These are phyloP conservation scores for Fusarium ramigenum DNA, from an alignment of 2,329 filamentous ascomycete species.

Conservation along the genomic window DNA sequence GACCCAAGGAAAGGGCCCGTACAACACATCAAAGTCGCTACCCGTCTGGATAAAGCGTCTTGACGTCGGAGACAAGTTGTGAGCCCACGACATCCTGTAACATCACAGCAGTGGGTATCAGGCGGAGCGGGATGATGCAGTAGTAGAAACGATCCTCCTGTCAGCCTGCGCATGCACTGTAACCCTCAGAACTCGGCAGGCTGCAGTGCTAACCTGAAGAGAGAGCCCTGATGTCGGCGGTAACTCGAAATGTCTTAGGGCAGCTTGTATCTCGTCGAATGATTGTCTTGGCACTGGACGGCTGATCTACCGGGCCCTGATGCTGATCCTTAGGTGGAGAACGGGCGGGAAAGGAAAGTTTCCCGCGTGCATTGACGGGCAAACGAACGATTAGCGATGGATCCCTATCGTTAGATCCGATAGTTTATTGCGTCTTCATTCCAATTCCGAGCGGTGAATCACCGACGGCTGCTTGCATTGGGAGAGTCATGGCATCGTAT, in stretches of 20 bases:
- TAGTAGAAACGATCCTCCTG: conserved; percentile 18
- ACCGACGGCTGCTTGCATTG: conserved; percentile 27
- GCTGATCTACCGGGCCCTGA: conserved; percentile 1
- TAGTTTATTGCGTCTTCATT: not conserved
- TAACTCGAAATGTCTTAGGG: not conserved
- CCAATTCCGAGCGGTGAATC: not conserved
- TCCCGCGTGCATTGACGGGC: conserved; percentile 18
- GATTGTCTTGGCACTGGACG: not conserved
- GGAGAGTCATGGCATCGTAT: not conserved
- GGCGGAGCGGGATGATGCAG: conserved; percentile 23
- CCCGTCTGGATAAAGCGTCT: not conserved
- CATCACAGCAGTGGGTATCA: conserved; percentile 5
- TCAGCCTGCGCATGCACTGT: conserved; percentile 6
- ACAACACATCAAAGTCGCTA: conserved; percentile 8
- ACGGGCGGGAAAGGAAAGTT: conserved; percentile 15
- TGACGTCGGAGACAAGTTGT: conserved; percentile 2
- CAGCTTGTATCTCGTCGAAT: not conserved
- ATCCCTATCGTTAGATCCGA: not conserved
- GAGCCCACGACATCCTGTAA: not conserved
- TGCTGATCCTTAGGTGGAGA: conserved; percentile 2
- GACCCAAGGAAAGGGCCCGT: not conserved
- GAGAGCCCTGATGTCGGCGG: conserved; percentile 14
- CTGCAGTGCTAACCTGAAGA: conserved; percentile 20
- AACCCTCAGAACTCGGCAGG: conserved; percentile 4
- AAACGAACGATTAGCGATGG: not conserved